phyloP scores from a whole-genome alignment of 768 basidiomycete genomes.

The Lentinula sp. region DNA sequence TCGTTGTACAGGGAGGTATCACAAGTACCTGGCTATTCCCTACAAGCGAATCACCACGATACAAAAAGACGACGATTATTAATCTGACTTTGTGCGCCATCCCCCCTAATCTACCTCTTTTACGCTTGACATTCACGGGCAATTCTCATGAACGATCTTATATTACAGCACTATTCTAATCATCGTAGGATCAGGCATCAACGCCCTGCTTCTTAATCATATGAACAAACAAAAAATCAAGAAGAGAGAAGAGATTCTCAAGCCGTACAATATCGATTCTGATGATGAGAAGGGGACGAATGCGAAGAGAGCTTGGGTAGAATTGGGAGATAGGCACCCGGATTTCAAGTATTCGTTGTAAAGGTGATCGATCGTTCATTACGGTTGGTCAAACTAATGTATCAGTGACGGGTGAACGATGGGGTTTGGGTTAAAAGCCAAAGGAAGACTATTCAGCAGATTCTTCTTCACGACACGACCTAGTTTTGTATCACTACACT shows the following conservation, averaged over 20 bases:
- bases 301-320: slow-evolving; percentile 23
- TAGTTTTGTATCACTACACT: not conserved
- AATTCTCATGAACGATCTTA: too few species aligned
- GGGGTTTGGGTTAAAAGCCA: too few species aligned
- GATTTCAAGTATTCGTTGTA: slow-evolving; percentile 25
- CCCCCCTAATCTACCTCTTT: not conserved
- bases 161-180: slow-evolving; percentile 18
- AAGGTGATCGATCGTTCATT: too few species aligned
- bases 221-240: slow-evolving; percentile 18
- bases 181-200: slow-evolving; percentile 17
- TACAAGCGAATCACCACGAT: slow-evolving; percentile 29
- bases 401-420: too few species aligned
- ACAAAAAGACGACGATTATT: slow-evolving; percentile 29
- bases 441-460: too few species aligned
- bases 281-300: slow-evolving; percentile 20
- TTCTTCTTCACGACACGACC: not conserved
- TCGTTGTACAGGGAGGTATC: slow-evolving; percentile 25
- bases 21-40: slow-evolving; percentile 34
- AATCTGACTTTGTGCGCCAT: slow-evolving; percentile 25
- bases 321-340: slow-evolving; percentile 28
- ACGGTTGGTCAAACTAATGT: too few species aligned
- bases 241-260: slow-evolving; percentile 24
- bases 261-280: slow-evolving; percentile 21
- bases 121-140: too few species aligned
- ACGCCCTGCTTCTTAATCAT: slow-evolving; percentile 17